Percentiles rank a stretch among this genome's conserved stretches.
Evolutionary conservation across 495 filamentous ascomycete species (phyloP).

Genomic region (Filosporella fistucella): DNA sequence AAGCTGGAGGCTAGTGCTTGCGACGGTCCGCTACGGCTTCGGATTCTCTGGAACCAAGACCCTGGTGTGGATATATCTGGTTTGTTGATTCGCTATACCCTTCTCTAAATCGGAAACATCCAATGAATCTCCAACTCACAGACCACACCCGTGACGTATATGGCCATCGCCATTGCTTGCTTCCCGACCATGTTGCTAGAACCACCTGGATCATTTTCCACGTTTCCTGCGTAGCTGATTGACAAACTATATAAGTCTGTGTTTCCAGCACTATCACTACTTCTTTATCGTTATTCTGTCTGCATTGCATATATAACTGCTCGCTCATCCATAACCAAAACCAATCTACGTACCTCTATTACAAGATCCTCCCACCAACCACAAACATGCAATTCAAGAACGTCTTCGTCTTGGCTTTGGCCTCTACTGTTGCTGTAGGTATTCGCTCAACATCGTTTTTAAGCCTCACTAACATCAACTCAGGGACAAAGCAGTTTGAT

Average conservation of each 20-base stretch:
- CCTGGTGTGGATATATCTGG: too few relatives aligned
- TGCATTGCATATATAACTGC: conserved; percentile 1
- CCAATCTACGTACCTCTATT: not conserved
- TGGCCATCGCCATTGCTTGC: too few relatives aligned
- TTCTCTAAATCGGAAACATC: too few relatives aligned
- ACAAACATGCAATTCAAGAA: conserved; percentile 33
- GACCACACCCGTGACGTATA: too few relatives aligned
- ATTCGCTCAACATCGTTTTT: not conserved
- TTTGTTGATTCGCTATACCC: too few relatives aligned
- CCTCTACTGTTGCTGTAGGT: conserved; percentile 18
- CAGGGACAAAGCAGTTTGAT: conserved; percentile 8
- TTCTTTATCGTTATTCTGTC: not conserved
- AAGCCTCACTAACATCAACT: conserved; percentile 3
- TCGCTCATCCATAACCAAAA: not conserved
- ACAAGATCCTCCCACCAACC: conserved; percentile 11
- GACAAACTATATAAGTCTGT: conserved; percentile 3
- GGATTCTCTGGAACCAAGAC: too few relatives aligned
- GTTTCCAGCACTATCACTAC: not conserved
- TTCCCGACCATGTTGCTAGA: too few relatives aligned
- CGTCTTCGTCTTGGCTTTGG: conserved; percentile 27
- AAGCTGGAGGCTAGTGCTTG: too few relatives aligned
- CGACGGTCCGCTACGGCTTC: too few relatives aligned
- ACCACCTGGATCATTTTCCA: too few relatives aligned
- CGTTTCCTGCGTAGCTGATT: not conserved
- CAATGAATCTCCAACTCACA: too few relatives aligned